Conservation (phyloP, 2,329 filamentous ascomycete genomes). For the Emmonsia crescens region DNA sequence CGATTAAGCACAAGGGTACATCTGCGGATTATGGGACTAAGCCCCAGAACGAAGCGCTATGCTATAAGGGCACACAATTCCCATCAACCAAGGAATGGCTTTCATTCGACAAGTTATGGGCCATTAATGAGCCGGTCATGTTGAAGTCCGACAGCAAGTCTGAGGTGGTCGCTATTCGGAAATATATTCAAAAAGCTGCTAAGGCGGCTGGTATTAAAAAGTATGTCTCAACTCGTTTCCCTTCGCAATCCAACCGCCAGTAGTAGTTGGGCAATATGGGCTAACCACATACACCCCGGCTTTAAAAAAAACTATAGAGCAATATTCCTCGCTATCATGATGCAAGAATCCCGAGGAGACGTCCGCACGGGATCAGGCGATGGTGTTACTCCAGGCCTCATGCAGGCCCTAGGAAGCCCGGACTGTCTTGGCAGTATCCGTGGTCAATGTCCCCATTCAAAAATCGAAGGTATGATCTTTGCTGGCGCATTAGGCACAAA, state of each 20-base stretch:
- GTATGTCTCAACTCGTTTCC: background rate
- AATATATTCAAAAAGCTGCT: background rate
- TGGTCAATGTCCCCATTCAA: background rate
- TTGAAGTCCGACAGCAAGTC: background rate
- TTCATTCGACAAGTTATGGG: background rate
- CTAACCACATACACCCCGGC: background rate
- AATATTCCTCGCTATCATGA: constrained; percentile 2
- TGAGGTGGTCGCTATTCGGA: background rate
- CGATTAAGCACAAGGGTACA: background rate
- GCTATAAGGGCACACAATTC: constrained; percentile 4
- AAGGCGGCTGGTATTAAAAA: background rate
- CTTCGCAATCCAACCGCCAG: too few relatives aligned
- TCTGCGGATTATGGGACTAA: background rate
- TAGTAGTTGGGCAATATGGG: background rate
- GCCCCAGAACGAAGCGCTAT: background rate
- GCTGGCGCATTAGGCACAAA: background rate
- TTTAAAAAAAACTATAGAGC: background rate
- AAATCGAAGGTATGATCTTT: background rate
- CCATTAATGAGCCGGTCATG: background rate
- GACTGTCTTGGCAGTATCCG: background rate
- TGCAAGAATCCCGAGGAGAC: constrained; percentile 4
- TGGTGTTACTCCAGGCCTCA: constrained; percentile 1
- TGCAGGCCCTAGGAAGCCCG: constrained; percentile 1
- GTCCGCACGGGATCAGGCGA: background rate
- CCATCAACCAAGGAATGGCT: background rate